A percentile compares a stretch with the other conserved stretches of the same genome.
Conservation (phyloP, 208 protist genomes). For the Wallacemonas sp. region DNA sequence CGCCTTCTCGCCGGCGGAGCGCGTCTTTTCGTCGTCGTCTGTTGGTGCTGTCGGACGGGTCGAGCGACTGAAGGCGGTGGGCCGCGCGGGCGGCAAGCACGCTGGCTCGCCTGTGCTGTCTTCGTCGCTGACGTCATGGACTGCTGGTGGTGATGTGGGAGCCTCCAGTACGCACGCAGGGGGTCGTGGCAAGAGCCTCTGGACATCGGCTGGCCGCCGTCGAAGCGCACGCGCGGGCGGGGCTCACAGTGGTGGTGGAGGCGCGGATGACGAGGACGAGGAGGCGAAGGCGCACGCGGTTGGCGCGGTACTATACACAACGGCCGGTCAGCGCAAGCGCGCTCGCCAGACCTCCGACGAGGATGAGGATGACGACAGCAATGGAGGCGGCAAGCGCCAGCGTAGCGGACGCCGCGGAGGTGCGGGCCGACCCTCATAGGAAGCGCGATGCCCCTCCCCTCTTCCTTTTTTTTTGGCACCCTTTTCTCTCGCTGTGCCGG, state of each 20-base stretch:
- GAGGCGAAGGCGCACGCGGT: conserved; percentile 16
- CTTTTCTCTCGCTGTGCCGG: too few relatives aligned
- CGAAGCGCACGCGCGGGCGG: conserved; percentile 1
- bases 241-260: not conserved
- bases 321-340: conserved; percentile 11
- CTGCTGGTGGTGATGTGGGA: not conserved
- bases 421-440: too few relatives aligned
- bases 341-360: not conserved
- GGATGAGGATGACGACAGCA: conserved; percentile 3
- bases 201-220: not conserved
- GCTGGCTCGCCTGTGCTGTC: not conserved
- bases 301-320: conserved; percentile 15
- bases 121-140: not conserved
- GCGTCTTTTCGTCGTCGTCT: conserved; percentile 78
- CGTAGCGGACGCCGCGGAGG: not conserved
- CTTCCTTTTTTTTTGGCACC: conserved; percentile 9
- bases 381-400: conserved; percentile 3
- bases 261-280: not conserved
- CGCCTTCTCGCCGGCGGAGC: conserved; percentile 69
- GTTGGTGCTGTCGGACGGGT: conserved; percentile 68
- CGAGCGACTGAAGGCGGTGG: conserved; percentile 52
- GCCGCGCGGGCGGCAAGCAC: conserved; percentile 4
- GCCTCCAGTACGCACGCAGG: not conserved
- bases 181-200: not conserved
- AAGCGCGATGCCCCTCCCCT: too few relatives aligned